Evolutionary conservation across 208 protist species (phyloP), one percentile per base, ranked within the genome.

Genomic region (Leishmania major): DNA sequence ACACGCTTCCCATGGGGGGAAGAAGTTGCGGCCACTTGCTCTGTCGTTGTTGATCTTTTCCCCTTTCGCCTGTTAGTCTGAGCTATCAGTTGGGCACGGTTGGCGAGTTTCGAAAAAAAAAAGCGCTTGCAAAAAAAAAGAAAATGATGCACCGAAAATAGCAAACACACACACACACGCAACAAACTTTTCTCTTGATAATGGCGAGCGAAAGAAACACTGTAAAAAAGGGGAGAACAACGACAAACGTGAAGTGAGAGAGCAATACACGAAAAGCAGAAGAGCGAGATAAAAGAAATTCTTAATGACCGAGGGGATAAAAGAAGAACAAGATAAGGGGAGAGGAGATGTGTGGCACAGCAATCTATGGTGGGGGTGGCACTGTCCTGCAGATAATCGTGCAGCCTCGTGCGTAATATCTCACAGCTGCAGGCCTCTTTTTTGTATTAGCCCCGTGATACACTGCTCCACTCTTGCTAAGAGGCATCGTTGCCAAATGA

Each of bases 401-500:
- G 6, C 13, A 37, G 13, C 7, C n/a, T 40, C 4, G 6, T 3
- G 7, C 0, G 28, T 19, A 40, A 40, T 40, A 15, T 11, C 62
- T 15, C 25, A 40, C 13, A 67, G 15, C 7, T 22, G 10, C 28
- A 69, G 31, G 15, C 31, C 62, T 40, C 31, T 7, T 17, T 69
- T 69, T 22, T 4, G 31, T 22, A 3, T 1, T 35, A 19, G 2
- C 13, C 31, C 15, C 62, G 2, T 13, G 10, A 40, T 31, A 43
- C 13, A 69, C 8, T 19, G 62, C 62, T 22, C 62, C 31, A 69
- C 62, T 69, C 31, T 69, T 13, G 31, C 62, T 67, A 69, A n/a
- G 22, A 22, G 8, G 70, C 45, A 15, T 81, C 72, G 28, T 37
- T 57, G 31, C 67, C 77, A 45, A 81, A 84, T 1, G 75, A 77